Evolutionary conservation across 306 rosid genomes (phyloP), one percentile per base, ranked within the genome.

Genomic region (Acmispon strigosus): DNA sequence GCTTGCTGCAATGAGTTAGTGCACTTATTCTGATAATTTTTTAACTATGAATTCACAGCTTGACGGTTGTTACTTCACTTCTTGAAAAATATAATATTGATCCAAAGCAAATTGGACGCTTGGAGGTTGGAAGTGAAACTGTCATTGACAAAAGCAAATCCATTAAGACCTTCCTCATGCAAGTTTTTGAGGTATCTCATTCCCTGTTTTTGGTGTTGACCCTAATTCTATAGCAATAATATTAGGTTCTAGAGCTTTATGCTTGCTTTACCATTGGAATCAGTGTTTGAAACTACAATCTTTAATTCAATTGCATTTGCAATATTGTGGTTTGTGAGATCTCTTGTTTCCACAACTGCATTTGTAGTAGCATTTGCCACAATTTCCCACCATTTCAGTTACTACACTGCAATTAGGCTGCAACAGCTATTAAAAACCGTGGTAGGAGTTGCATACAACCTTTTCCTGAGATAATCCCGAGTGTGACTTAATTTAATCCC

Each of bases 91-190:
- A 62, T 71, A 82, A 82, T 36, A 73, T 92, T 84, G 90, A 89
- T 47, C 90, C 92, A 19, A 87, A 84, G 77, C 87, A 84, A 83
- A 87, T 89, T 75, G 98, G 94, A 55, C 92, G 96, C 42, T 66
- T 92, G 70, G 98, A 92, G 82, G 98, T 92, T 48, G 98, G 98
- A 27, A 92, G 94, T 58, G 94, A 89, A 78, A 92, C 92, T 69
- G 95, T 89, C 75, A 89, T 92, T 64, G 95, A 89, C 87, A 92
- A 92, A 72, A 92, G 98, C 92, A 92, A 92, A 76, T 92, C 96
- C 42, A 89, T 92, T 49, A 89, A 89, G 86, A 89, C 96, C 73
- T 89, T 92, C 85, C 78, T 89, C 77, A 89, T 89, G 96, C 87
- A 82, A 78, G 71, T 82, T 58, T 89, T 92, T 77, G 90, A 92